Base-by-base conservation (phyloP, 2,329 filamentous ascomycete genomes). In the Ceratocystis variospora region DNA sequence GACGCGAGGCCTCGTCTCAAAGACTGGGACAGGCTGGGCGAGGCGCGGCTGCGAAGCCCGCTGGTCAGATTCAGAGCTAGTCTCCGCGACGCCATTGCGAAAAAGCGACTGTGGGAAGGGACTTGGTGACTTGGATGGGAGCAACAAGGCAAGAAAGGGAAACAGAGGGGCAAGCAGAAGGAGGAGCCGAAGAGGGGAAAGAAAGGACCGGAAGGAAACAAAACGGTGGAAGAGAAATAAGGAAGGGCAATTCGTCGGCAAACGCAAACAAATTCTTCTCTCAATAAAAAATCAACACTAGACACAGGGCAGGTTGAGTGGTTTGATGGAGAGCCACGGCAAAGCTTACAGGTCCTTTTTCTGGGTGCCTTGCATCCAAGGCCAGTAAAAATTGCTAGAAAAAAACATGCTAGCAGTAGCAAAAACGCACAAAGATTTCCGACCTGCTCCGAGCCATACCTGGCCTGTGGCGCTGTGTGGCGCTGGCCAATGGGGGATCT, bases 51-150 rank as follows among this genome's bases (percentile, higher is more conserved):
- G 83, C 91, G 90, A 80, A 96, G 83, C 80, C 89, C 88, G 81
- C 90, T 87, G 79, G 90, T 85, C 76, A 97, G 86, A 83, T 92
- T 96, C 79, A 95, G 85, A 83, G 92, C 92, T 81, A 97, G 86
- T 87, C 91, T 89, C 85, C 92, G 86, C 79, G 93, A 96, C 82
- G 93, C 93, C 93, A 97, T 96, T 78, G 78, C 75, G 76, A 77
- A 77, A 64, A 77, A 64, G 66, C 44, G 75, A 76, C 77, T 79
- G 78, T 76, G 76, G 76, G 77, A 76, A 77, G 78, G 77, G 75
- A 31, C 19, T 63, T 44, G 57, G 64, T 61, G 33, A 65, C 59
- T 59, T 61, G 19, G 37, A 61, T 62, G 63, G 62, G 62, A 50
- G 37, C 33, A 62, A 50, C 33, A 66, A 57, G 25, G 57, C 28